A percentile compares a stretch with the other conserved stretches of the same genome.
Evolutionary conservation across 139 green algal species (phyloP).

Genomic region (Deuterostichococcus epilithicus): DNA sequence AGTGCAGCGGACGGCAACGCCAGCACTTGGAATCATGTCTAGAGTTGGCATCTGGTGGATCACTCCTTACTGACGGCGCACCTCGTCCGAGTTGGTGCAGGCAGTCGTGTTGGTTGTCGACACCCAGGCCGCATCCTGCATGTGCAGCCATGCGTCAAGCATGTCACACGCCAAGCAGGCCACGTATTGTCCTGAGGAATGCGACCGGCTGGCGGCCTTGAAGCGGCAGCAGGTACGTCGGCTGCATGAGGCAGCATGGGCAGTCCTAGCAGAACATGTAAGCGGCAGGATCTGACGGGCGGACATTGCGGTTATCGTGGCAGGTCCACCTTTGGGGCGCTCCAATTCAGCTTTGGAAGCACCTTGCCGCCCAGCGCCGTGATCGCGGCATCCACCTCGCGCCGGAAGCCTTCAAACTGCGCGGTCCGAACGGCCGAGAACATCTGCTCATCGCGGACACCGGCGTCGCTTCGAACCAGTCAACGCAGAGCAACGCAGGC

Average conservation of each 20-base stretch:
- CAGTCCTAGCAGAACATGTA: too few relatives aligned
- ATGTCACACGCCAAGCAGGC: background rate
- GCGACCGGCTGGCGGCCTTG: background rate
- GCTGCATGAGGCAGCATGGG: background rate
- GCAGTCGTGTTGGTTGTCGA: constrained; percentile 37
- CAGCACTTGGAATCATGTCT: too few relatives aligned
- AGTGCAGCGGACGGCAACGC: too few relatives aligned
- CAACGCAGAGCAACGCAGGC: too few relatives aligned
- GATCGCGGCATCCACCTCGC: constrained; percentile 52
- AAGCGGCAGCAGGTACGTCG: background rate
- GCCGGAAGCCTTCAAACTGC: constrained; percentile 33
- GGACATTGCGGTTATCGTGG: background rate
- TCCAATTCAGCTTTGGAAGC: constrained; percentile 92
- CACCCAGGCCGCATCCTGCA: constrained; percentile 83
- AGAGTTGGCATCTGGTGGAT: too few relatives aligned
- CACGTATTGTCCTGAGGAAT: background rate
- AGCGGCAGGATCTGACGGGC: background rate
- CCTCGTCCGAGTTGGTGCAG: constrained; percentile 66
- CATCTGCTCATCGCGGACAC: too few relatives aligned
- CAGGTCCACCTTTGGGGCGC: constrained; percentile 54
- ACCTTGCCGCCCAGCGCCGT: constrained; percentile 63
- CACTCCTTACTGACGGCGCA: constrained; percentile 11
- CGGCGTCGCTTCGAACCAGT: too few relatives aligned
- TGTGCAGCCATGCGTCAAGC: background rate
- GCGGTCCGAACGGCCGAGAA: too few relatives aligned